Base-by-base conservation (phyloP, 2,329 filamentous ascomycete genomes). In the Aspergillus fumigatus region DNA sequence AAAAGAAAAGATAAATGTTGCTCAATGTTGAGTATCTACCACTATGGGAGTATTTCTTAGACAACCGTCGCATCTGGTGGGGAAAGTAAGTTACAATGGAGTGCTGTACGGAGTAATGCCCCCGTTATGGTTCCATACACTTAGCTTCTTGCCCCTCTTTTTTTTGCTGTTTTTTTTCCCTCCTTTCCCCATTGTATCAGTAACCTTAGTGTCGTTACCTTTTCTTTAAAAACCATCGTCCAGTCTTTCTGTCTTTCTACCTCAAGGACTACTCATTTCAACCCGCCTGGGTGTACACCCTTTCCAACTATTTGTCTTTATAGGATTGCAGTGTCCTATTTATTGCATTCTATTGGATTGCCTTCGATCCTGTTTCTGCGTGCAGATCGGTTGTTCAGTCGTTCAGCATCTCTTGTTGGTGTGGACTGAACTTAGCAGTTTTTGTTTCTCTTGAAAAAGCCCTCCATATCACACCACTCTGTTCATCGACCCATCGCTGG, bases 321-420 rank as follows among this genome's bases (percentile, higher is more conserved):
- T 57, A 52, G 51, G 53, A 40, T 49, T 45, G 52, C 57, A 52
- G 50, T 54, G 35, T 49, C 11, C 51, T 41, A 49, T 57, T 54
- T 54, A 23, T 47, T 25, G 32, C 32, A 38, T 38, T 38, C 14
- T 2, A 14, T 38, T 38, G 32, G 32, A 38, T 38, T 38, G 29
- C 4, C 14, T 7, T 17, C 3, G 6, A 38, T 7, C 14, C 32
- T 38, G 32, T 38, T 14, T 38, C 32, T 23, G 19, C 1, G 43
- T 26, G 9, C 14, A 23, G 11, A 25, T 25, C 3, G 43, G 43
- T 14, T 23, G 23, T 47, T 47, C 21, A 25, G 21, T 23, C 11
- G 21, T 47, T 47, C 21, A 38, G 43, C 43, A 21, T 47, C 43
- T 23, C n/a, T 19, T 45, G 41, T 45, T 23, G 23, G 43, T 47